Conservation (phyloP, 345 rosid genomes). For the Aurinia saxatilis region DNA sequence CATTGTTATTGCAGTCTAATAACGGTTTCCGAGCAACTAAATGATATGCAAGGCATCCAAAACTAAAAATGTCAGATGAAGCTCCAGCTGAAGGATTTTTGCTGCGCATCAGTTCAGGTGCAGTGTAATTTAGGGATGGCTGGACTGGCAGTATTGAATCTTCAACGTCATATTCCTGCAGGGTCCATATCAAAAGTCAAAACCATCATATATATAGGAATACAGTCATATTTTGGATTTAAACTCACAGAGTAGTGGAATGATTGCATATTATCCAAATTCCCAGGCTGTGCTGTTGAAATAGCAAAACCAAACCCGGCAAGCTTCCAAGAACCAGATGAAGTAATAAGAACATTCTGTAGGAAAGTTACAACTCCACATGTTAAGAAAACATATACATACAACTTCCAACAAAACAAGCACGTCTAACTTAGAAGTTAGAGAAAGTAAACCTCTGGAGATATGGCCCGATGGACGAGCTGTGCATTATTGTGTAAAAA, state of each 20-base stretch:
- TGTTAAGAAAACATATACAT: not conserved
- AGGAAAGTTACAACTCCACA: conserved; percentile 9
- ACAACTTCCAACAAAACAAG: not conserved
- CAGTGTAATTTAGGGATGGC: conserved; percentile 87
- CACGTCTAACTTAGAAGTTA: not conserved
- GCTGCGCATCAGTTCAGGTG: conserved; percentile 87
- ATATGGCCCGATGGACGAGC: conserved; percentile 80
- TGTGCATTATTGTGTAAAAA: conserved; percentile 83
- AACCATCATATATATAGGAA: not conserved
- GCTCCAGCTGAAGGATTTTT: conserved; percentile 61
- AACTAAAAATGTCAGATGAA: conserved; percentile 86
- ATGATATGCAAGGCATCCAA: conserved; percentile 92
- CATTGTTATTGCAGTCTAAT: conserved; percentile 91
- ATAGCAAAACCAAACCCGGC: conserved; percentile 93
- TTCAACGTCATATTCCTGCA: conserved; percentile 95
- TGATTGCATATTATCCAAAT: conserved; percentile 49
- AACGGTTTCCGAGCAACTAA: conserved; percentile 85
- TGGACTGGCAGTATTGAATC: conserved; percentile 89
- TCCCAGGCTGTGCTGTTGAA: conserved; percentile 51
- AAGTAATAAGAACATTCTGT: conserved; percentile 87
- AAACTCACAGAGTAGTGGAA: conserved; percentile 86
- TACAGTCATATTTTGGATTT: not conserved
- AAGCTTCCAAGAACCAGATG: conserved; percentile 96
- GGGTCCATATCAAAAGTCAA: conserved; percentile 4
- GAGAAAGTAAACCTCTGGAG: conserved; percentile 70